Evolutionary conservation across 2,329 filamentous ascomycete genomes (phyloP).

Genomic region (Cercospora zeina): DNA sequence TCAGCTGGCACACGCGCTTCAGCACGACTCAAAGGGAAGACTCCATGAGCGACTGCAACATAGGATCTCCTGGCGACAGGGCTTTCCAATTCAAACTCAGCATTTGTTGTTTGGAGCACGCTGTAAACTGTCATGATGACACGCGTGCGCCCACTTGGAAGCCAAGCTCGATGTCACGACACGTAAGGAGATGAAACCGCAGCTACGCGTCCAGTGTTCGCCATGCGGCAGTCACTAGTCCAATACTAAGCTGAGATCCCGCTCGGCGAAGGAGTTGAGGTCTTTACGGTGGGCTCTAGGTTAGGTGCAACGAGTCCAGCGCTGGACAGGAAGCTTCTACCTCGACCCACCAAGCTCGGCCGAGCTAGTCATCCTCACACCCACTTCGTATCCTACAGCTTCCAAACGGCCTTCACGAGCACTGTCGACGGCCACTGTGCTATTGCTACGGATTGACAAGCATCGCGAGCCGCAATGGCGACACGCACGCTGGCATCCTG

Average conservation of each 20-base stretch:
- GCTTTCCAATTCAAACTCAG: no score
- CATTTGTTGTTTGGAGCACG: no score
- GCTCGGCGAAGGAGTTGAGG: background rate
- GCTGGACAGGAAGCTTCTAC: constrained; percentile 6
- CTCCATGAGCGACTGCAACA: background rate
- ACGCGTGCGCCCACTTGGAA: no score
- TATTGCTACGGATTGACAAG: background rate
- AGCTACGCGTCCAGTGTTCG: background rate
- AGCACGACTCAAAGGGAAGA: background rate
- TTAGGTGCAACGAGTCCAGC: background rate
- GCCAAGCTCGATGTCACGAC: no score
- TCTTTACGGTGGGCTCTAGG: background rate
- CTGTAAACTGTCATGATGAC: no score
- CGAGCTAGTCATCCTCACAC: background rate
- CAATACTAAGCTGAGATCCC: background rate
- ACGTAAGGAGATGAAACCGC: no score
- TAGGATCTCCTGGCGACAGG: background rate
- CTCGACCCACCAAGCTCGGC: constrained; percentile 15
- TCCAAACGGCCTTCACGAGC: background rate
- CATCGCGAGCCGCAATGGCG: constrained; percentile 44
- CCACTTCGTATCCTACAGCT: background rate
- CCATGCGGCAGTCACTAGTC: background rate
- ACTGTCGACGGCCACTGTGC: background rate
- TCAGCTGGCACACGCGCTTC: constrained; percentile 7
- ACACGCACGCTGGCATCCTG: constrained; percentile 53